A percentile compares a stretch with the other conserved stretches of the same genome.
Conservation (phyloP, 2,329 filamentous ascomycete genomes). For the Triangularia setosa region DNA sequence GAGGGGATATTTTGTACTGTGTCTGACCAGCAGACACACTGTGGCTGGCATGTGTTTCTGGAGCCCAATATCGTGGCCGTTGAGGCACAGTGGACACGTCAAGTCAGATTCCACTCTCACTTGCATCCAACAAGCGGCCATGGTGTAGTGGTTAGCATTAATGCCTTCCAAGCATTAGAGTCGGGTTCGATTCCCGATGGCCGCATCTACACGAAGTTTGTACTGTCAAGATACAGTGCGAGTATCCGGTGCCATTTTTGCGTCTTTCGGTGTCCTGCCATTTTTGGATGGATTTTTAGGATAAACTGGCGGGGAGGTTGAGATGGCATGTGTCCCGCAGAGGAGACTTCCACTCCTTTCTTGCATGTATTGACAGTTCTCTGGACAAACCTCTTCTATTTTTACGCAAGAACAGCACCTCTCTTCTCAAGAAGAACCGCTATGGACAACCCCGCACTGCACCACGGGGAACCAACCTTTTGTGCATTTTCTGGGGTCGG, state of each 20-base stretch:
- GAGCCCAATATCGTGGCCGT: background rate
- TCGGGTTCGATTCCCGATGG: slow-evolving; percentile 11
- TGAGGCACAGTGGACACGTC: background rate
- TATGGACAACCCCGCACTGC: background rate
- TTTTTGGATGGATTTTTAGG: background rate
- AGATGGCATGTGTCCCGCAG: background rate
- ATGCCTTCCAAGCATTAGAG: slow-evolving; percentile 14
- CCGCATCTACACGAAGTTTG: background rate
- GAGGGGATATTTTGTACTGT: background rate
- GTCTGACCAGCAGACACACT: background rate
- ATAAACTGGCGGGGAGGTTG: background rate
- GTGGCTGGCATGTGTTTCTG: background rate
- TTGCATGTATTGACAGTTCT: background rate
- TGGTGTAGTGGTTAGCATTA: slow-evolving; percentile 15
- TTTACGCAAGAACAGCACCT: background rate
- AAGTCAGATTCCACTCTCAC: background rate
- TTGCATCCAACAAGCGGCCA: slow-evolving; percentile 6
- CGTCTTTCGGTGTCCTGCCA: background rate
- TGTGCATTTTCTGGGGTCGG: background rate
- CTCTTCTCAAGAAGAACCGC: background rate
- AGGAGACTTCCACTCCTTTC: background rate
- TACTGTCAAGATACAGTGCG: background rate
- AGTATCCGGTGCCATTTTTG: background rate
- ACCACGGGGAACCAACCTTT: background rate
- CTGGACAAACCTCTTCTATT: background rate